These are phyloP conservation scores for Thoreauomyces humboldtii DNA, from an alignment of 192 early-diverging fungal species.

Conservation along the genomic window DNA sequence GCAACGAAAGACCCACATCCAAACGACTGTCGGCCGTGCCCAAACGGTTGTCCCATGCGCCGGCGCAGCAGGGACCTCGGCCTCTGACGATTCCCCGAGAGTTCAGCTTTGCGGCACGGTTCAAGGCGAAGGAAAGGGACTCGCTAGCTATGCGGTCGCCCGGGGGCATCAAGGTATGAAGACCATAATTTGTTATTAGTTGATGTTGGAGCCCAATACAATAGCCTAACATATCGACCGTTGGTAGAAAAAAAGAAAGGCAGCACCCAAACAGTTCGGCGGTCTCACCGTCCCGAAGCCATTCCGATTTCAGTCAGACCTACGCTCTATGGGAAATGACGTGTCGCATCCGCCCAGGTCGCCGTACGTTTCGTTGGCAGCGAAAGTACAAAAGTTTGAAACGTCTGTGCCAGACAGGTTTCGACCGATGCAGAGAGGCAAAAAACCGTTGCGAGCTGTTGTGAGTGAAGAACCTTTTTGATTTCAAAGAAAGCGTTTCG, in stretches of 20 bases:
- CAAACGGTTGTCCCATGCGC: too few relatives aligned
- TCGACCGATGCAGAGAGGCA: constrained; percentile 6
- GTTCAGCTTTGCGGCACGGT: constrained; percentile 35
- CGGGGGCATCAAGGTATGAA: constrained; percentile 24
- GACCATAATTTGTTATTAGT: background rate
- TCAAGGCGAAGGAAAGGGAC: constrained; percentile 3
- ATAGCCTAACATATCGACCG: background rate
- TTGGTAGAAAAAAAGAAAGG: constrained; percentile 23
- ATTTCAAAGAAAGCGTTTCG: too few relatives aligned
- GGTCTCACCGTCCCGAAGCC: constrained; percentile 53
- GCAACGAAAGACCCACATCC: too few relatives aligned
- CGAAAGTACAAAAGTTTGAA: constrained; percentile 38
- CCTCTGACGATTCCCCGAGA: constrained; percentile 42
- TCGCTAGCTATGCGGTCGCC: constrained; percentile 8
- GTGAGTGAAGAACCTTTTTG: too few relatives aligned
- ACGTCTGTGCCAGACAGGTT: constrained; percentile 31
- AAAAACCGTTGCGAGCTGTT: too few relatives aligned
- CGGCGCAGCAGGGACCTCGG: background rate
- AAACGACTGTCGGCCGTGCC: too few relatives aligned
- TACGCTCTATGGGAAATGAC: constrained; percentile 4
- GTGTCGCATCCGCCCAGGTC: constrained; percentile 19
- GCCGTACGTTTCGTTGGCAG: constrained; percentile 47
- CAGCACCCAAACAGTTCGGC: constrained; percentile 14
- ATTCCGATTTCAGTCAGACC: constrained; percentile 37
- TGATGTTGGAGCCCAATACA: background rate